Evolutionary conservation across 371 early-diverging fungal genomes (phyloP), one percentile per base, ranked within the genome.

Genomic region (Mucor irregularis): DNA sequence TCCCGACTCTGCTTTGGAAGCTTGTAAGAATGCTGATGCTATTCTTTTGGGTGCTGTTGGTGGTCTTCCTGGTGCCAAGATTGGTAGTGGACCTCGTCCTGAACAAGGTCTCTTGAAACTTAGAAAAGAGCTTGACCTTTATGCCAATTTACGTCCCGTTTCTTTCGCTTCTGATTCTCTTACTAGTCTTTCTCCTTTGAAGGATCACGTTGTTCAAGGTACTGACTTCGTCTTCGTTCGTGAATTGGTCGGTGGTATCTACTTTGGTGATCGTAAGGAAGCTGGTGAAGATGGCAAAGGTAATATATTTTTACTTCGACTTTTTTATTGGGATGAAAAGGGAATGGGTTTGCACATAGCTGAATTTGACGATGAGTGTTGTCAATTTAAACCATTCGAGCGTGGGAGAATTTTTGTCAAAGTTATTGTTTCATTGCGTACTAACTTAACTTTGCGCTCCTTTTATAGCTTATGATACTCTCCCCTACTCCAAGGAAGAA

Each of bases 41-140:
- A 90, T 98, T 58, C 80, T 98, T 49, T 80, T 98, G 48, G 98
- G 98, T 61, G 97, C 98, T 50, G 96, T 98, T 22, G 98, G 98
- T 57, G 98, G 98, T 47, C 69, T 76, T 46, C 76, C 80, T 24
- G 74, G 74, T 49, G 96, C 97, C 21, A 83, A 96, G 68, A 95
- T 96, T 87, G 92, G 94, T 24, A 82, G 80, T 44, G 91, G 90
- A 28, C 92, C 94, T 17, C 90, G 98, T 50, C 96, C 98, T 46
- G 97, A 97, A 70, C 92, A 92, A 75, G 97, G 97, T 30, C 76
- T 98, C 33, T 82, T 98, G 48, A 90, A 88, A 42, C 80, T 98
- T 53, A 86, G 98, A 61, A 95, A 98, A 71, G 76, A 80, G 4
- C 84, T 97, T 31, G 91, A 94, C 53, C 76, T 96, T 58, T 98